Conservation (phyloP, 2,329 filamentous ascomycete genomes). For the Monosporascus sp. region DNA sequence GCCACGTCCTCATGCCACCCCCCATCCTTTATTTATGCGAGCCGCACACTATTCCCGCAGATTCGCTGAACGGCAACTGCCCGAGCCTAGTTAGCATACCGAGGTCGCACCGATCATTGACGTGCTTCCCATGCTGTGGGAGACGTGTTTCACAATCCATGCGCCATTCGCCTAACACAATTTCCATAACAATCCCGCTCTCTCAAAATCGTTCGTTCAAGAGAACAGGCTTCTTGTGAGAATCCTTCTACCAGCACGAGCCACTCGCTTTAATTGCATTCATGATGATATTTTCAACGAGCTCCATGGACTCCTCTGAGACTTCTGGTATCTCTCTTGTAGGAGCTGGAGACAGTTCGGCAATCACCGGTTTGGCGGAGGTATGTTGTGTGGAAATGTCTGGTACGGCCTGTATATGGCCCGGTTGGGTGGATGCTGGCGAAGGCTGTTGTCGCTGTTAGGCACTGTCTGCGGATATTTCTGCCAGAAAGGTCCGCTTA, state of each 20-base stretch:
- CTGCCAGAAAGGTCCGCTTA: conserved; percentile 28
- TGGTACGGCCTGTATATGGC: not conserved
- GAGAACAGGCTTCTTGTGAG: not conserved
- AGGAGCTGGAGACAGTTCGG: not conserved
- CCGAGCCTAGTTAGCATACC: not conserved
- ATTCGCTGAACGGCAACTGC: not conserved
- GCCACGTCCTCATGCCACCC: no score
- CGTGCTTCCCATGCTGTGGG: not conserved
- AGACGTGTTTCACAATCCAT: not conserved
- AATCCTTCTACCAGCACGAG: not conserved
- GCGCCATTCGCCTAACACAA: not conserved
- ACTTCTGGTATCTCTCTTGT: conserved; percentile 24
- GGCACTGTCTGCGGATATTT: conserved; percentile 23
- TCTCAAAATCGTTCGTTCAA: not conserved
- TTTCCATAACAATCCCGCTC: not conserved
- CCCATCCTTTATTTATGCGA: not conserved
- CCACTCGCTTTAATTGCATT: conserved; percentile 27
- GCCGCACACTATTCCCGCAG: not conserved
- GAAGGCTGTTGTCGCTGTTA: conserved; percentile 26
- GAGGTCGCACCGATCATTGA: not conserved
- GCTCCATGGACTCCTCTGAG: conserved; percentile 26
- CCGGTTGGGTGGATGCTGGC: conserved; percentile 11
- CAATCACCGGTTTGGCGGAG: not conserved
- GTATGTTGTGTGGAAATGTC: conserved; percentile 8
- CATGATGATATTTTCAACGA: conserved; percentile 27